Conservation (phyloP, 225 moss, liverwort and hornwort genomes). For the Anthoceros angustus region DNA sequence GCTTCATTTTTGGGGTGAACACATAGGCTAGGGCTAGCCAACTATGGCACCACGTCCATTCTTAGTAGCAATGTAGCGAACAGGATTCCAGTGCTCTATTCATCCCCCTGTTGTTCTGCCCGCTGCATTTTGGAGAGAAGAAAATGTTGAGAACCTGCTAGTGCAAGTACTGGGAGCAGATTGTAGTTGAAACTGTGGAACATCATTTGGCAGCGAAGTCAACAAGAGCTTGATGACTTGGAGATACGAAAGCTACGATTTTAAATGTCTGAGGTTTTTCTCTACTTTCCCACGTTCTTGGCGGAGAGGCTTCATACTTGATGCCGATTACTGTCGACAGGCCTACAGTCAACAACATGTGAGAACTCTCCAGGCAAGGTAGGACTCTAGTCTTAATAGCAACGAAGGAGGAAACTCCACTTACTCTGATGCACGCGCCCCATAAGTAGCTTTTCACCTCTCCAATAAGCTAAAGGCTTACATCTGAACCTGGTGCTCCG, state of each 20-base stretch:
- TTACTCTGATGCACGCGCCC: too few species aligned
- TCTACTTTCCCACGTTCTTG: not conserved
- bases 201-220: not conserved
- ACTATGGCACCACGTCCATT: not conserved
- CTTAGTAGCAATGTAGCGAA: not conserved
- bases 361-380: not conserved
- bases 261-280: not conserved
- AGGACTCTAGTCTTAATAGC: not conserved
- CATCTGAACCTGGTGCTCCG: not conserved
- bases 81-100: not conserved
- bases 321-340: not conserved
- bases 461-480: not conserved
- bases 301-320: not conserved
- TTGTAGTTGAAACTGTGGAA: too few species aligned
- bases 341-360: not conserved
- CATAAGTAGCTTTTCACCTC: not conserved
- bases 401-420: not conserved
- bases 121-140: too few species aligned
- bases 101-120: too few species aligned
- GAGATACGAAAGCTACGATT: not conserved
- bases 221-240: not conserved
- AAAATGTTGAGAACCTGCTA: too few species aligned
- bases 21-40: slow-evolving; percentile 8
- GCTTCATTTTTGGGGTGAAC: slow-evolving; percentile 44
- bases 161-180: too few species aligned